phyloP scores from a whole-genome alignment of 2,329 filamentous ascomycete genomes.

The Aspergillus terreus region DNA sequence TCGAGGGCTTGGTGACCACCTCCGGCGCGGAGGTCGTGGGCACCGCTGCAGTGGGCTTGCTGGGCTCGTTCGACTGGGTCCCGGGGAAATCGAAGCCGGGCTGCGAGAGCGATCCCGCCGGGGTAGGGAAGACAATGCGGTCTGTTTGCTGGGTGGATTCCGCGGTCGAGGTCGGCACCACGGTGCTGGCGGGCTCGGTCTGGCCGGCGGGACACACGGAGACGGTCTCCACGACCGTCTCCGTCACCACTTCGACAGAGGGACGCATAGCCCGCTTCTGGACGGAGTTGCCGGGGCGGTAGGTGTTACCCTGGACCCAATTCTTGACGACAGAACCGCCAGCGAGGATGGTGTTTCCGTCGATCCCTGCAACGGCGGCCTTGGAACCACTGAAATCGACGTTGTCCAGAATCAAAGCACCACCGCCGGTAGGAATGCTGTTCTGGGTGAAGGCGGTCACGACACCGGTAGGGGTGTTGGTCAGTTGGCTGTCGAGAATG shows the following conservation, averaged over 20 bases:
- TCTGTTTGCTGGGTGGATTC: conserved; percentile 1
- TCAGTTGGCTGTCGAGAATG: conserved; percentile 75
- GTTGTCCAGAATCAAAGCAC: conserved; percentile 82
- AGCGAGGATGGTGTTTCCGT: conserved; percentile 59
- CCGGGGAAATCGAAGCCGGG: conserved; percentile 4
- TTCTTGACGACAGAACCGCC: conserved; percentile 67
- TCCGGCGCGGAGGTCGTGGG: background rate
- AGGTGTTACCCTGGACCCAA: conserved; percentile 77
- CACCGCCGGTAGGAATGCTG: conserved; percentile 66
- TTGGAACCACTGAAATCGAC: conserved; percentile 74
- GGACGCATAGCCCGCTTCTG: conserved; percentile 23
- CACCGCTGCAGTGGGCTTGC: background rate
- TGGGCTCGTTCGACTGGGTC: background rate
- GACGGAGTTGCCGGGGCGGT: conserved; percentile 41
- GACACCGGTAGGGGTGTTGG: conserved; percentile 71
- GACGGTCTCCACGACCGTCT: conserved; percentile 28
- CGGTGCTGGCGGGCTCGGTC: conserved; percentile 7
- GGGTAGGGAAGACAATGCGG: background rate
- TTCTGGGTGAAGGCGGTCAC: conserved; percentile 66
- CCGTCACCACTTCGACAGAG: conserved; percentile 18
- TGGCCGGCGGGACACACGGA: conserved; percentile 17
- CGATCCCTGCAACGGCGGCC: conserved; percentile 60
- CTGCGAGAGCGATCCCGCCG: conserved; percentile 7
- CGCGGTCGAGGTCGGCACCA: background rate
- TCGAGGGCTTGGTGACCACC: background rate